Base-by-base conservation (phyloP, 2,329 filamentous ascomycete species). In the Claviceps quebecensis region DNA sequence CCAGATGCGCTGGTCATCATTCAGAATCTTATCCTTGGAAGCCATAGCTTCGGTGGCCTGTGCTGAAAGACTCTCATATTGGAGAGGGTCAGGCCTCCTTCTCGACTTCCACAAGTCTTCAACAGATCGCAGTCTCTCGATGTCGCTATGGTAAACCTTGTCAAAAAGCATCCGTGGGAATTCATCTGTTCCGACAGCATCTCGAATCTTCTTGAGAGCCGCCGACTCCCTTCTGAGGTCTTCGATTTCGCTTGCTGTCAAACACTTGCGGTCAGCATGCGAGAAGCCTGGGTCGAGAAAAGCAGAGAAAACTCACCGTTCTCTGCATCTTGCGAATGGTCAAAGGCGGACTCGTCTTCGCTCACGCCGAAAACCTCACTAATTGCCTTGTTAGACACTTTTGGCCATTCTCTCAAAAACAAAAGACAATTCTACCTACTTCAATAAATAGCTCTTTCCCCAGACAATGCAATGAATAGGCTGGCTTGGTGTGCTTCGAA, bases 391-490 rank as follows among this genome's bases (percentile, higher is more conserved):
- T 54, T 37, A 52, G 50, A 26, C 19, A 13, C 29, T 41, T 22
- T 2, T 4, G 4, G 23, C 17, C 16, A 6, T 26, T 17, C 16
- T 45, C 17, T 19, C 13, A 37, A 23, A 9, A n/a, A 54, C 61
- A 4, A 23, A 8, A 17, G n/a, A 26, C 14, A 16, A 39, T 16
- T 2, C 3, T 36, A 72, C 75, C 23, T 60, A 71, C 68, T 88
- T 93, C 54, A 98, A 78, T 8, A 98, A 76, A 65, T 97, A 98
- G 65, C 89, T 95, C 70, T 97, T 98, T 19, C 80, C 91, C 93
- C 93, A 98, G 2, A 98, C 91, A 55, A 98, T 98, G 70, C 93
- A 97, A 69, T 98, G 93, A 44, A 98, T 97, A 0, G 91, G 87
- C 61, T 97, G 91, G 57, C 86, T 95, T 0, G 93, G 93, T 0